phyloP scores from a whole-genome alignment of 768 basidiomycete genomes.

The Kwoniella heveanensis region DNA sequence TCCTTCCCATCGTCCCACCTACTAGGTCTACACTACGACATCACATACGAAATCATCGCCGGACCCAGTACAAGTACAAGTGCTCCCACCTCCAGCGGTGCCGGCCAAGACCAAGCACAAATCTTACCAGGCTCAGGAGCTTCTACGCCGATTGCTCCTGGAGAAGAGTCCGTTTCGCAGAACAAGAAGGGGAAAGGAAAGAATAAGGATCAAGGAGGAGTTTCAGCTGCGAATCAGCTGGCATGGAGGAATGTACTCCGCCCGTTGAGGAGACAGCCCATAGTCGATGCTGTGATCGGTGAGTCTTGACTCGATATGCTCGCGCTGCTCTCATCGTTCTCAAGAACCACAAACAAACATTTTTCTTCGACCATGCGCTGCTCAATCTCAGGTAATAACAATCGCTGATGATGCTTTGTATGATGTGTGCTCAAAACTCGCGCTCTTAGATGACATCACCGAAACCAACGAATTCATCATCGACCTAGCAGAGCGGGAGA shows the following conservation, averaged over 20 bases:
- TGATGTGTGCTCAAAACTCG: no score
- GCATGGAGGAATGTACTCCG: slow-evolving; percentile 39
- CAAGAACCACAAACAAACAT: no score
- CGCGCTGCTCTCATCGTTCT: no score
- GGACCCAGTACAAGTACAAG: neutral
- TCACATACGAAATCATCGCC: slow-evolving; percentile 75
- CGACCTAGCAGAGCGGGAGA: slow-evolving; percentile 63
- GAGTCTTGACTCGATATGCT: slow-evolving; percentile 8
- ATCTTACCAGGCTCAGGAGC: neutral
- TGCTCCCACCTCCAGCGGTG: no score
- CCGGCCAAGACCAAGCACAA: no score
- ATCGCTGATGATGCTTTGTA: no score
- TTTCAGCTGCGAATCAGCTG: slow-evolving; percentile 58
- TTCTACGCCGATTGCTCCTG: neutral
- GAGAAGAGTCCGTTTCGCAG: slow-evolving; percentile 13
- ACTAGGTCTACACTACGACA: slow-evolving; percentile 78
- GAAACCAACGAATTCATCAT: slow-evolving; percentile 96
- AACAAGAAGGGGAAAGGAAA: slow-evolving; percentile 33
- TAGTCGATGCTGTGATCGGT: slow-evolving; percentile 48
- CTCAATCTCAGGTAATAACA: no score
- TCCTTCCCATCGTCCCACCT: slow-evolving; percentile 77
- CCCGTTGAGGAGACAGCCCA: slow-evolving; percentile 33
- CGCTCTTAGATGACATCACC: slow-evolving; percentile 79
- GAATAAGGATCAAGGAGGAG: slow-evolving; percentile 66
- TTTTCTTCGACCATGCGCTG: neutral